These are phyloP conservation scores for Ustilago curta DNA, from an alignment of 1,284 basidiomycete genomes.

Conservation along the genomic window DNA sequence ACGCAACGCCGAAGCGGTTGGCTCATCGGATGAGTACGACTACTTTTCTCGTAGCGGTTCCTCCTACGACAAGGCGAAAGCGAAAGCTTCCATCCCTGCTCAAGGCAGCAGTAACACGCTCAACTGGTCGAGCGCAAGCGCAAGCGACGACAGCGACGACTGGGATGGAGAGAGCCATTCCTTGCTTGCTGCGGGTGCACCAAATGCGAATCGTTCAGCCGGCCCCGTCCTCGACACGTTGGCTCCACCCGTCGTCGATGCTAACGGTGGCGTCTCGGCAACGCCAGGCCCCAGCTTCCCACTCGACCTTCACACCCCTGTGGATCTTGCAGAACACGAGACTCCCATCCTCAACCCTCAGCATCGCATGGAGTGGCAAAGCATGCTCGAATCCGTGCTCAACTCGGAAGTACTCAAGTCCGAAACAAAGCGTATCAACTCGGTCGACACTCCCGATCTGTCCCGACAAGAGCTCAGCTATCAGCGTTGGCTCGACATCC, in stretches of 20 bases:
- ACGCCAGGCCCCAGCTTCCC: conserved; percentile 49
- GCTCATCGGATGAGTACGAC: conserved; percentile 27
- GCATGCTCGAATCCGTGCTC: conserved; percentile 67
- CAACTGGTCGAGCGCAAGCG: conserved; percentile 37
- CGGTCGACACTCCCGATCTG: conserved; percentile 63
- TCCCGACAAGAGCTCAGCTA: conserved; percentile 66
- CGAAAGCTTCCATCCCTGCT: conserved; percentile 26
- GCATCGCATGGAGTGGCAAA: conserved; percentile 68
- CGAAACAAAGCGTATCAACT: conserved; percentile 70
- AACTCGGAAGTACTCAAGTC: conserved; percentile 66
- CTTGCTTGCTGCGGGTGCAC: neutral
- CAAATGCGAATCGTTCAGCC: conserved; percentile 18
- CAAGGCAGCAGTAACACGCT: conserved; percentile 10
- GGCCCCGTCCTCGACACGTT: conserved; percentile 19
- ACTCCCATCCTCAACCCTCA: conserved; percentile 53
- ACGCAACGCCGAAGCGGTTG: conserved; percentile 20
- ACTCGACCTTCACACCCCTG: conserved; percentile 39
- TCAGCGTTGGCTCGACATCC: conserved; percentile 86
- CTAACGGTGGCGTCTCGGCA: conserved; percentile 11
- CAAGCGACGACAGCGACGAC: conserved; percentile 49
- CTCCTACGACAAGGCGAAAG: conserved; percentile 22
- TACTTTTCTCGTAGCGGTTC: conserved; percentile 45
- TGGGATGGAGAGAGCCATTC: conserved; percentile 36
- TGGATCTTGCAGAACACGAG: conserved; percentile 33
- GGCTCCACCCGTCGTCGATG: conserved; percentile 16